Percentiles rank a stretch among this genome's conserved stretches.
Evolutionary conservation across 495 filamentous ascomycete genomes (phyloP).

Genomic region (Elaphomyces granulatus): DNA sequence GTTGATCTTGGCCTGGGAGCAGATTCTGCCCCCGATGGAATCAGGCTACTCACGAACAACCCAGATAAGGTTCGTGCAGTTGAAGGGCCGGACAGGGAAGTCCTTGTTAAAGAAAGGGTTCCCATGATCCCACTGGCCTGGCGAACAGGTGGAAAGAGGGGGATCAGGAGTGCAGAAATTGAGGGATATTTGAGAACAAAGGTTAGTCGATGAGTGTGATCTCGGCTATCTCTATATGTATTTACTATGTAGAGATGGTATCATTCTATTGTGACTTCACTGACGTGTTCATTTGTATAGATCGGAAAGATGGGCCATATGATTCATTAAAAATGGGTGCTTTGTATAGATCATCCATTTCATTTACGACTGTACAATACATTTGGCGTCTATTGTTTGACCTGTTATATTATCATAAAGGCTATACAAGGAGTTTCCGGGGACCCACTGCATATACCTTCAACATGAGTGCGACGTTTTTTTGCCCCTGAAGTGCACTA

Average conservation of each 20-base stretch:
- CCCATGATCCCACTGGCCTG: slow-evolving; percentile 94
- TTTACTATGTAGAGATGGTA: no score
- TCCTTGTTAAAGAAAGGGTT: slow-evolving; percentile 78
- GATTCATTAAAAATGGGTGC: slow-evolving; percentile 26
- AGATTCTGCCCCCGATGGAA: slow-evolving; percentile 44
- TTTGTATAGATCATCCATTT: slow-evolving; percentile 2
- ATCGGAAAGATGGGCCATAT: slow-evolving; percentile 64
- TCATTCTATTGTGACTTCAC: no score
- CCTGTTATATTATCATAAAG: no score
- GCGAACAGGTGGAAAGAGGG: slow-evolving; percentile 64
- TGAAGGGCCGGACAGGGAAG: slow-evolving; percentile 76
- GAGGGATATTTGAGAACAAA: slow-evolving; percentile 91
- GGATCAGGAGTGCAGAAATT: slow-evolving; percentile 74
- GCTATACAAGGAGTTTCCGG: no score
- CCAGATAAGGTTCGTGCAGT: slow-evolving; percentile 93
- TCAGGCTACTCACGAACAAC: slow-evolving; percentile 90
- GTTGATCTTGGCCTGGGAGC: slow-evolving; percentile 62
- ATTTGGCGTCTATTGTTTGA: no score
- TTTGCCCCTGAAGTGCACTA: no score
- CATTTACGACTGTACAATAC: no score
- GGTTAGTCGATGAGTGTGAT: slow-evolving; percentile 47
- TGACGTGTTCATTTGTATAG: slow-evolving; percentile 19
- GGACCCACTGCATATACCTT: no score
- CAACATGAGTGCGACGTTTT: no score
- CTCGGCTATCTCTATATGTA: slow-evolving; percentile 4